Evolutionary conservation across 2,329 filamentous ascomycete species (phyloP).

Genomic region (Botrytis pseudocinerea): DNA sequence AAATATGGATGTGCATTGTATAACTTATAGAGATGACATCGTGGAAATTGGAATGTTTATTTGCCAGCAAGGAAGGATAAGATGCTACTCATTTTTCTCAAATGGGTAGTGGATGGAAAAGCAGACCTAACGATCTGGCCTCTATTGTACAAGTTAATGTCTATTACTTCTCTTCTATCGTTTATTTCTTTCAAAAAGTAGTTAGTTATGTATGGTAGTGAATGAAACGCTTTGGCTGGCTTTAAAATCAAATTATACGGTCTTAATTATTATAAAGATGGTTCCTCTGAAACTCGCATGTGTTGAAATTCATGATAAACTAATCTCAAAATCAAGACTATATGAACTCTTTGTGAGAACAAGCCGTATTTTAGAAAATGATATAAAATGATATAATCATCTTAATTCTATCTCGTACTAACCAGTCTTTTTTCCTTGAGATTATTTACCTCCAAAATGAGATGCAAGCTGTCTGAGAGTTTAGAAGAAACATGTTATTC

Average conservation of each 20-base stretch:
- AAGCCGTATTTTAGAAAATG: background rate
- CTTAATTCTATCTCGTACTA: background rate
- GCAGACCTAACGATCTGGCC: background rate
- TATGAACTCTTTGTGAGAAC: no score
- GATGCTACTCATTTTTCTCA: background rate
- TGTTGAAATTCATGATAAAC: no score
- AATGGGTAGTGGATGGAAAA: background rate
- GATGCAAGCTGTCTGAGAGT: accelerated
- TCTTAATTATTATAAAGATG: no score
- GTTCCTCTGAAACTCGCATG: no score
- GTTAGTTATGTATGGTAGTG: background rate
- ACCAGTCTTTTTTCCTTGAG: background rate
- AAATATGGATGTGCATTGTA: background rate
- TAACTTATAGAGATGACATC: background rate
- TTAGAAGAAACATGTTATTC: no score
- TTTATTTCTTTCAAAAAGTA: background rate
- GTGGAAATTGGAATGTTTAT: background rate
- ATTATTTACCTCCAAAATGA: accelerated
- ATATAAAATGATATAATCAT: background rate
- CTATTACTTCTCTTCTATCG: background rate
- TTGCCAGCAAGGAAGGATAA: background rate
- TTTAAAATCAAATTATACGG: background rate
- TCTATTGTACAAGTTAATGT: background rate
- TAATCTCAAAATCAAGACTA: no score
- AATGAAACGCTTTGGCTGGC: background rate